Conservation (phyloP, 305 asterid genomes). For the Solanum aculeatissimum region DNA sequence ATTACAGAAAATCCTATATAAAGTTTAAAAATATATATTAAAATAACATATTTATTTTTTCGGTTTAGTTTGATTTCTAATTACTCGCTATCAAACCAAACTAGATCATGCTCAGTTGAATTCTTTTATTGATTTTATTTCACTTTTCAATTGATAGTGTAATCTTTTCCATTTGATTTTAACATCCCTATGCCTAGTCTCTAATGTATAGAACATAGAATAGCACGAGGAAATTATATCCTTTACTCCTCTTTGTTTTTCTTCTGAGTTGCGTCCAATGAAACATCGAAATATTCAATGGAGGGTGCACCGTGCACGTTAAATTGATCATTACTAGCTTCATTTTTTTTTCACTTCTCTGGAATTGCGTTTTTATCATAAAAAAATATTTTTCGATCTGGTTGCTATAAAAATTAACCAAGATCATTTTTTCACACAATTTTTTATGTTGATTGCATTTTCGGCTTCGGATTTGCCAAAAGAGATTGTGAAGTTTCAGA, state of each 20-base stretch:
- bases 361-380: fast-evolving
- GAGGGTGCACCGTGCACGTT: background rate
- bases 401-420: no score
- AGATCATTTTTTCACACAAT: no score
- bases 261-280: background rate
- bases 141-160: background rate
- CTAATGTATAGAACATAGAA: background rate
- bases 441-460: no score
- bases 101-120: background rate
- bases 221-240: background rate
- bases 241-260: background rate
- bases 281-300: background rate
- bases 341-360: no score
- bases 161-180: background rate
- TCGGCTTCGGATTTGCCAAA: no score
- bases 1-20: no score
- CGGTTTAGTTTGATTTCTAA: background rate
- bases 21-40: no score
- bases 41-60: no score
- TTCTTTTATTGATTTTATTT: background rate
- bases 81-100: no score
- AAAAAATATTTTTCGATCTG: no score
- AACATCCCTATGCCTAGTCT: background rate
- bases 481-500: no score
- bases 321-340: background rate